phyloP scores from a whole-genome alignment of 768 basidiomycete genomes.

The Cystofilobasidium macerans region DNA sequence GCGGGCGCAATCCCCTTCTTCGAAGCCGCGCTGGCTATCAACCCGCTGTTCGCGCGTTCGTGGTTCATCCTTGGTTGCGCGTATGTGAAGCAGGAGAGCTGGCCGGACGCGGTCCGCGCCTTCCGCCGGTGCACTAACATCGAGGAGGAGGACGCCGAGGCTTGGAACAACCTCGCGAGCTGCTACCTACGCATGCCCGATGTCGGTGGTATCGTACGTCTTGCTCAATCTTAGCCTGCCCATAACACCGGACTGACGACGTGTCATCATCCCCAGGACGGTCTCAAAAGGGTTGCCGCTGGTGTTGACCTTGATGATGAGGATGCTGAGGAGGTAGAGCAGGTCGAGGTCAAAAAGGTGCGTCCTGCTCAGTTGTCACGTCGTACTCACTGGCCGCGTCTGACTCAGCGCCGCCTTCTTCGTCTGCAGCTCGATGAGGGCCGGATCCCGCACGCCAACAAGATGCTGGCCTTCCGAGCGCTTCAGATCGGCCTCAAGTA shows the following conservation, averaged over 20 bases:
- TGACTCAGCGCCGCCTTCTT: neutral
- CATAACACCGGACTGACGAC: too few species aligned
- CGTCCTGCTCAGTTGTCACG: too few species aligned
- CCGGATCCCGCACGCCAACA: constrained; percentile 46
- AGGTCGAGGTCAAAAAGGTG: neutral
- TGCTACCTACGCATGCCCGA: constrained; percentile 76
- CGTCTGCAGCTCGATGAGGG: neutral
- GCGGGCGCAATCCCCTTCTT: constrained; percentile 55
- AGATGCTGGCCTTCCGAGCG: constrained; percentile 79
- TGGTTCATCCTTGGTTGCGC: constrained; percentile 98
- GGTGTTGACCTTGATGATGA: constrained; percentile 16
- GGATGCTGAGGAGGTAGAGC: neutral
- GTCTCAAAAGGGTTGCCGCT: constrained; percentile 20
- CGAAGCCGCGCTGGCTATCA: constrained; percentile 66
- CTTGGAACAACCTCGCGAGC: constrained; percentile 94
- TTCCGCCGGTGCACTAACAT: constrained; percentile 78
- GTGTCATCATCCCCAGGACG: constrained; percentile 3
- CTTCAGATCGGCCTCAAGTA: constrained; percentile 77
- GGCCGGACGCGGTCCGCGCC: constrained; percentile 70
- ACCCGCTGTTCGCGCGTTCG: constrained; percentile 71
- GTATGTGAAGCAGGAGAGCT: constrained; percentile 65
- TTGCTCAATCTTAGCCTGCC: too few species aligned
- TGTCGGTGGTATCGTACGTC: constrained; percentile 24
- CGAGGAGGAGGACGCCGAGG: constrained; percentile 93
- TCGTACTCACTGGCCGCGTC: neutral